phyloP scores from a whole-genome alignment of 345 rosid genomes.

The rapeseed (Brassica napus) region Da-Ae NC_063440.1:27184001-27184500 shows the following conservation, averaged over 20 bases:
- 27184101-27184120: constrained; percentile 53
- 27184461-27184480: not conserved
- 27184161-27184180: constrained; percentile 62
- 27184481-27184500: not conserved
- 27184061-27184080: constrained; percentile 85
- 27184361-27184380: constrained; percentile 65
- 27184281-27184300: constrained; percentile 52
- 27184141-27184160: constrained; percentile 58
- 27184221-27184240: constrained; percentile 70
- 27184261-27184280: constrained; percentile 69
- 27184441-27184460: constrained; percentile 17
- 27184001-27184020: constrained; percentile 66
- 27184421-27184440: constrained; percentile 22
- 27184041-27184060: constrained; percentile 61
- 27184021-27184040: constrained; percentile 60
- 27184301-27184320: constrained; percentile 81
- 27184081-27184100: constrained; percentile 51
- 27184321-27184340: constrained; percentile 72
- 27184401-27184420: not conserved
- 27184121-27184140: constrained; percentile 15
- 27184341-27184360: constrained; percentile 69
- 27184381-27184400: constrained; percentile 32
- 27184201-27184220: constrained; percentile 88
- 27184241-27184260: constrained; percentile 68
- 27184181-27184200: constrained; percentile 76